phyloP scores from a whole-genome alignment of 345 rosid genomes.

The Dipteronia sinensis region DNA sequence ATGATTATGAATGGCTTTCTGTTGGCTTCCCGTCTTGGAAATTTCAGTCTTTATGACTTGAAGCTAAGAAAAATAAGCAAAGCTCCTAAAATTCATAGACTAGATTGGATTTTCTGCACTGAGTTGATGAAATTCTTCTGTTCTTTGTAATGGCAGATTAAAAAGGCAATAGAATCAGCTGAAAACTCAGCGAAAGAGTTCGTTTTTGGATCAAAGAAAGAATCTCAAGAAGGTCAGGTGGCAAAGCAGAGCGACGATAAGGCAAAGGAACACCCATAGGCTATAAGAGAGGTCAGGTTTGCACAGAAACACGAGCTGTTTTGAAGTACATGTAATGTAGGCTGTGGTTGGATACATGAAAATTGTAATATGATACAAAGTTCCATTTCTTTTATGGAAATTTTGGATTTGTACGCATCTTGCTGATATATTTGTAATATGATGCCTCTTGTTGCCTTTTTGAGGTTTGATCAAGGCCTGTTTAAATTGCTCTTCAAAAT shows the following conservation, averaged over 20 bases:
- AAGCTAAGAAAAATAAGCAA: background rate
- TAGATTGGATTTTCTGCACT: slow-evolving; percentile 6
- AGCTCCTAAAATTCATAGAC: background rate
- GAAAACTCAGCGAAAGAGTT: slow-evolving; percentile 59
- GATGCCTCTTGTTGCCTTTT: background rate
- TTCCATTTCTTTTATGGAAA: background rate
- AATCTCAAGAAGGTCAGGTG: slow-evolving; percentile 26
- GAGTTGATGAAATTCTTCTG: background rate
- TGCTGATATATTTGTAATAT: background rate
- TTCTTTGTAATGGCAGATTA: slow-evolving; percentile 54
- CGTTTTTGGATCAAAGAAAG: slow-evolving; percentile 55
- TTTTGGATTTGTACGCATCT: background rate
- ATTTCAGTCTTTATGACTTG: background rate
- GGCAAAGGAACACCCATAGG: slow-evolving; percentile 27
- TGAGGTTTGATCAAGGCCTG: background rate
- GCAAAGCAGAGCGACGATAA: slow-evolving; percentile 25
- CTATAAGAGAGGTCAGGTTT: background rate
- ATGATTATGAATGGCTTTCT: background rate
- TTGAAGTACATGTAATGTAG: background rate
- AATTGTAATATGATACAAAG: slow-evolving; percentile 1
- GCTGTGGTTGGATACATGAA: background rate
- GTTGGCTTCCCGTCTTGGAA: background rate
- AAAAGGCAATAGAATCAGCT: slow-evolving; percentile 56
- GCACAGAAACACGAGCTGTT: background rate
- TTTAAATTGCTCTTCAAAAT: background rate